Evolutionary conservation across 2,329 filamentous ascomycete species (phyloP).

Genomic region (Xylaria sp.): DNA sequence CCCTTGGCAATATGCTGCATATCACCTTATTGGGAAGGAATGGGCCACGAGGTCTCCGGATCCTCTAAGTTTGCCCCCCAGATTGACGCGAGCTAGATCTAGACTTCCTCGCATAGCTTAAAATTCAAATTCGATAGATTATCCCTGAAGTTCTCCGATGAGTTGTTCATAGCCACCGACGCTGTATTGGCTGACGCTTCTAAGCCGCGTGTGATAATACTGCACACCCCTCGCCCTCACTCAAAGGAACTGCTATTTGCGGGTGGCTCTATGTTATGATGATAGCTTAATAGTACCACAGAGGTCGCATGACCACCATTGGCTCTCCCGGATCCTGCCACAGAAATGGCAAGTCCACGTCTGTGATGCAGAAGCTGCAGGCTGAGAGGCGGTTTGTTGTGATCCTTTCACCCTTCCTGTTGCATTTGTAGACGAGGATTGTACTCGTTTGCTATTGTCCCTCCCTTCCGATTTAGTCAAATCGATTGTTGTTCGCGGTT

Average conservation of each 20-base stretch:
- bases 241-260: background rate
- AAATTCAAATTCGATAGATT: background rate
- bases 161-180: background rate
- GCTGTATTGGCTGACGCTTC: background rate
- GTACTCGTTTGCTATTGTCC: constrained; percentile 25
- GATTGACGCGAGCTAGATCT: background rate
- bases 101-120: background rate
- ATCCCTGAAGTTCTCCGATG: background rate
- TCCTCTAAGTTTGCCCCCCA: background rate
- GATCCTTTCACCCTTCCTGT: constrained; percentile 30
- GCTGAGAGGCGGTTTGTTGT: constrained; percentile 5
- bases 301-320: constrained; percentile 68
- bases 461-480: constrained; percentile 39
- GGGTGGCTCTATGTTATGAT: constrained; percentile 27
- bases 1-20: background rate
- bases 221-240: background rate
- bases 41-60: background rate
- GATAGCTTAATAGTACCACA: constrained; percentile 64
- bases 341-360: constrained; percentile 66
- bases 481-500: constrained; percentile 42
- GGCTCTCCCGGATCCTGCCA: constrained; percentile 61
- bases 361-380: constrained; percentile 36
- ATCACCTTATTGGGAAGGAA: background rate
- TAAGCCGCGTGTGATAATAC: background rate
- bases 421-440: constrained; percentile 26